These are phyloP conservation scores for Quercus gilva DNA, from an alignment of 306 rosid species.

Conservation along the genomic window DNA sequence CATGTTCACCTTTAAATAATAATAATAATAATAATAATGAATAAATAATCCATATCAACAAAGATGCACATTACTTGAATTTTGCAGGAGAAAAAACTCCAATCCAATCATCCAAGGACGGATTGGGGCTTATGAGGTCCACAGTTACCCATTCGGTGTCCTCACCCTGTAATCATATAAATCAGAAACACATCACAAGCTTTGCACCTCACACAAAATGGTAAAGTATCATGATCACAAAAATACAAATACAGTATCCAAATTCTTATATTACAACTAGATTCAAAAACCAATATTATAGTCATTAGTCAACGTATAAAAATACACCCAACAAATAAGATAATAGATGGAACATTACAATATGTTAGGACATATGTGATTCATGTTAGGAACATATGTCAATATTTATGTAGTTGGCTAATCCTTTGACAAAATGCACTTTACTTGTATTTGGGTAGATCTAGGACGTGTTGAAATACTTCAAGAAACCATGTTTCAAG, in stretches of 20 bases:
- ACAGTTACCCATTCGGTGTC: slow-evolving; percentile 60
- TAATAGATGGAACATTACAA: no score
- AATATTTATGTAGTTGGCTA: no score
- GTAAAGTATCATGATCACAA: background rate
- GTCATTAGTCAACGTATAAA: background rate
- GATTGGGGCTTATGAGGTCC: slow-evolving; percentile 36
- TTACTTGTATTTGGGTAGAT: no score
- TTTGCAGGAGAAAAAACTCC: slow-evolving; percentile 78
- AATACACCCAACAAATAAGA: no score
- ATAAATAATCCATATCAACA: background rate
- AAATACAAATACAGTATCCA: background rate
- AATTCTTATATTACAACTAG: background rate
- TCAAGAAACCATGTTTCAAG: no score
- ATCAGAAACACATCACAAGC: background rate
- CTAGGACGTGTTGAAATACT: no score
- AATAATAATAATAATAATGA: no score
- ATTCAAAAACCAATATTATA: background rate
- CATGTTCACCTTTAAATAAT: no score
- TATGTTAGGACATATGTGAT: no score
- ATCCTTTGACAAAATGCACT: no score
- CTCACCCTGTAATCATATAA: slow-evolving; percentile 53
- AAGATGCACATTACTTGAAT: slow-evolving; percentile 51
- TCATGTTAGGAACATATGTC: no score
- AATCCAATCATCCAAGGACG: slow-evolving; percentile 60
- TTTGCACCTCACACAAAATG: background rate